Evolutionary conservation across 768 basidiomycete genomes (phyloP), one percentile per base, ranked within the genome.

Genomic region (Phlebiopsis flavidoalba): DNA sequence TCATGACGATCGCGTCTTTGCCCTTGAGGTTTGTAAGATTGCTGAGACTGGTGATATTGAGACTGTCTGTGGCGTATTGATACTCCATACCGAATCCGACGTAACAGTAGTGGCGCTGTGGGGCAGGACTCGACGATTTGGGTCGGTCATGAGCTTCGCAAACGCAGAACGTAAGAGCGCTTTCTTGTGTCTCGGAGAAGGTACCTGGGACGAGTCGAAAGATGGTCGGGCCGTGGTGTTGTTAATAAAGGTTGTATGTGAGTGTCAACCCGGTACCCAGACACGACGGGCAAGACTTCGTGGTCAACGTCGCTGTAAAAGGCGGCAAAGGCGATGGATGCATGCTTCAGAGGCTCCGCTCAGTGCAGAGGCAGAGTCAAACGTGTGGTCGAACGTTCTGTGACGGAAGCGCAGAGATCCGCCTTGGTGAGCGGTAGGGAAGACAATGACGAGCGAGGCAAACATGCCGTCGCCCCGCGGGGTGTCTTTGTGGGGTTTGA

Each of bases 371-470:
- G 61, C 60, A 19, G 77, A 73, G 59, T 78, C 75, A 37, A 76
- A 72, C 0, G 61, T 60, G 70, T 70, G 75, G 43, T 75, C 73
- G 50, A 17, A 4, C 12, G 35, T 40, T 10, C 49, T 36, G 40
- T 62, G 49, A 40, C 26, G 61, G 22, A 83, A 69, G 4, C 71
- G 53, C 12, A 80, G 70, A 31, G 69, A 64, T 1, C 80, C 82
- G 0, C 80, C 81, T 60, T 77, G 66, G 61, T 82, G 77, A 0
- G 59, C 24, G 5, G 76, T 76, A 22, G 82, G 80, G 50, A 80
- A 73, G 24, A 78, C 73, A 31, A 82, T 62, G 1, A 83, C 75
- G 10, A 85, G 72, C 1, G 81, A 80, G 6, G 77, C 81, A 33
- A 83, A 69, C 67, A 68, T 66, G 60, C 56, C 31, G 12, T 56